These are phyloP conservation scores for Ogataea methanolica DNA, from an alignment of 805 yeast species.

Conservation along the genomic window DNA sequence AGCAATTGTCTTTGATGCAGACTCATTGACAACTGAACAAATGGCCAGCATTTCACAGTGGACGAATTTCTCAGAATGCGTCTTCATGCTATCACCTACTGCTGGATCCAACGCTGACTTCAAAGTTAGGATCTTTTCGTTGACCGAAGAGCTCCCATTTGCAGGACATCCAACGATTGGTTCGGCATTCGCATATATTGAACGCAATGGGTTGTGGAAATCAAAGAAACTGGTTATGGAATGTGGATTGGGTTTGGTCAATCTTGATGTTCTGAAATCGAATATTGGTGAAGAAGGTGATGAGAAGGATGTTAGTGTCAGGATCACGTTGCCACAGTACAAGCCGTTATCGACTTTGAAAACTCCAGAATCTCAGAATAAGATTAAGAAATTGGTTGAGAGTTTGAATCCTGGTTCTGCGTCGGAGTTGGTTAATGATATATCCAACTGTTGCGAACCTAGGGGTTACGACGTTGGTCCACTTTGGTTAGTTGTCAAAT, in stretches of 20 bases:
- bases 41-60: slow-evolving; percentile 49
- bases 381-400: background rate
- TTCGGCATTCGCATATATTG: slow-evolving; percentile 41
- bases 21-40: slow-evolving; percentile 32
- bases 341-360: background rate
- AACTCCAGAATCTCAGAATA: background rate
- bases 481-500: slow-evolving; percentile 37
- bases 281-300: background rate
- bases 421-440: background rate
- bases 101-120: slow-evolving; percentile 38
- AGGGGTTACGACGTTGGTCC: slow-evolving; percentile 41
- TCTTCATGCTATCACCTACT: slow-evolving; percentile 42
- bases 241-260: slow-evolving; percentile 41
- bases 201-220: slow-evolving; percentile 15
- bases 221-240: slow-evolving; percentile 34
- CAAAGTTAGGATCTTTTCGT: slow-evolving; percentile 45
- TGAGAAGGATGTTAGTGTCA: background rate
- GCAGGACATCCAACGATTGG: slow-evolving; percentile 67
- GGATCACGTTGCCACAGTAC: background rate
- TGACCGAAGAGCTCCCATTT: slow-evolving; percentile 46
- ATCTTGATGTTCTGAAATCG: slow-evolving; percentile 14
- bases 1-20: slow-evolving; percentile 46
- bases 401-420: background rate
- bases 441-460: slow-evolving; percentile 18
- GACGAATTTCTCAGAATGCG: slow-evolving; percentile 59